A percentile compares a stretch with the other conserved stretches of the same genome.
Evolutionary conservation across 805 yeast species (phyloP).

Genomic region (Saturnispora serradocipensis): DNA sequence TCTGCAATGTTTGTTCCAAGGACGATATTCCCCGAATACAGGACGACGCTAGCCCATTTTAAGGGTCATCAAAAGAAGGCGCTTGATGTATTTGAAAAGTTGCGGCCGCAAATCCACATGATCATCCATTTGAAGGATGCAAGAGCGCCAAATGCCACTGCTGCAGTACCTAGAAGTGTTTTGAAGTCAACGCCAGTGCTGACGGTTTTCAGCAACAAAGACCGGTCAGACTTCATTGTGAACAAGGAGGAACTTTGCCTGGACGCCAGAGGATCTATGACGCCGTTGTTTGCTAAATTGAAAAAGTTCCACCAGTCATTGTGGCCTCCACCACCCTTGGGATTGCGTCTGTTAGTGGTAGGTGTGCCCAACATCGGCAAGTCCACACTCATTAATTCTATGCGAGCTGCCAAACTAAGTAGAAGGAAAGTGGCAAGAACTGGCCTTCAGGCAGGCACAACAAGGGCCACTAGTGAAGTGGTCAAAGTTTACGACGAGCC

Average conservation of each 20-base stretch:
- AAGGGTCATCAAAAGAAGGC: slow-evolving; percentile 90
- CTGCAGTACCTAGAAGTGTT: background rate
- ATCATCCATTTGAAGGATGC: slow-evolving; percentile 82
- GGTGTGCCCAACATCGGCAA: slow-evolving; percentile 99
- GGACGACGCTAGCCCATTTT: slow-evolving; percentile 64
- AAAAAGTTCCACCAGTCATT: slow-evolving; percentile 35
- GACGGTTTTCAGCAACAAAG: slow-evolving; percentile 64
- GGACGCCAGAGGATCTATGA: slow-evolving; percentile 33
- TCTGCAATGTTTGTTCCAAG: slow-evolving; percentile 50
- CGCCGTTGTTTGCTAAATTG: slow-evolving; percentile 40
- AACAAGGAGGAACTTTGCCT: slow-evolving; percentile 14
- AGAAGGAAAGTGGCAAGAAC: slow-evolving; percentile 67
- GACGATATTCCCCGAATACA: slow-evolving; percentile 60
- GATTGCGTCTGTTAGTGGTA: slow-evolving; percentile 62
- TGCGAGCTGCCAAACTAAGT: slow-evolving; percentile 31
- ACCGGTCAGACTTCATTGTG: slow-evolving; percentile 32
- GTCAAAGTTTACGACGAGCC: slow-evolving; percentile 56
- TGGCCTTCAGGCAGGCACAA: slow-evolving; percentile 87
- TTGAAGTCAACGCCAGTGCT: slow-evolving; percentile 3
- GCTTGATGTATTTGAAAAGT: slow-evolving; percentile 49
- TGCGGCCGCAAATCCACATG: slow-evolving; percentile 74
- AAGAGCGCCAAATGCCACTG: slow-evolving; percentile 79
- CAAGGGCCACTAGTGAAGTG: slow-evolving; percentile 66
- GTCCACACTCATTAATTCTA: slow-evolving; percentile 71
- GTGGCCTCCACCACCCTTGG: slow-evolving; percentile 75